Evolutionary conservation across 2,329 filamentous ascomycete species (phyloP), one percentile per base, ranked within the genome.

Genomic region (Phialophora verrucosa): DNA sequence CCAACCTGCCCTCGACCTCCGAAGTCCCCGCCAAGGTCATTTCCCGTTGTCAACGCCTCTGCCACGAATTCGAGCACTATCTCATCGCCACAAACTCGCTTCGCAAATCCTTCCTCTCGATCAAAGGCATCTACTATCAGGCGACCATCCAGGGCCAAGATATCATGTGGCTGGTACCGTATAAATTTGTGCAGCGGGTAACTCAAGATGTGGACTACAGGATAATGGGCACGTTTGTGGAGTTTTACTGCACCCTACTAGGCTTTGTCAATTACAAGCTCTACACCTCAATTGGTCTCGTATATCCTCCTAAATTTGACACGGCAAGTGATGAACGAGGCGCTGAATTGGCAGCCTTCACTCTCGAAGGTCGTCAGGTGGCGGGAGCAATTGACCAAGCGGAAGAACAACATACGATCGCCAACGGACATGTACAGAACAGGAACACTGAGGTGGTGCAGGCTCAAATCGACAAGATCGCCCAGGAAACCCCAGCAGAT

Each of bases 41-140:
- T 78, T 91, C 93, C 61, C 90, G 93, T 71, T 99, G 95, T 83
- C 93, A 98, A 82, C 89, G 92, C 63, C 83, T 99, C 62, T 94
- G 90, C 74, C 89, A 94, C 78, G 95, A 99, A 82, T 99, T 99
- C 79, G 91, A 98, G 81, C 95, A 98, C 83, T 99, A 97, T 80
- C 85, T 99, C 69, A 99, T 99, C 76, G 87, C 90, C 55, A 96
- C 94, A 50, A 88, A 96, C 80, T 93, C 91, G 74, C 83, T 99
- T 73, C 91, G 92, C 76, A 98, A 97, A 83, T 97, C 93, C 0
- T 99, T 99, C 83, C 82, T 99, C 71, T 97, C 93, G 1, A 98
- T 99, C 81, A 99, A 99, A 85, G 95, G 95, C 69, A 98, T 99
- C 75, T 99, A 99, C 83, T 99, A 98, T 81, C 94, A 98, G 82